These are phyloP conservation scores for Lobosporangium transversale DNA, from an alignment of 192 early-diverging fungal species.

Conservation along the genomic window DNA sequence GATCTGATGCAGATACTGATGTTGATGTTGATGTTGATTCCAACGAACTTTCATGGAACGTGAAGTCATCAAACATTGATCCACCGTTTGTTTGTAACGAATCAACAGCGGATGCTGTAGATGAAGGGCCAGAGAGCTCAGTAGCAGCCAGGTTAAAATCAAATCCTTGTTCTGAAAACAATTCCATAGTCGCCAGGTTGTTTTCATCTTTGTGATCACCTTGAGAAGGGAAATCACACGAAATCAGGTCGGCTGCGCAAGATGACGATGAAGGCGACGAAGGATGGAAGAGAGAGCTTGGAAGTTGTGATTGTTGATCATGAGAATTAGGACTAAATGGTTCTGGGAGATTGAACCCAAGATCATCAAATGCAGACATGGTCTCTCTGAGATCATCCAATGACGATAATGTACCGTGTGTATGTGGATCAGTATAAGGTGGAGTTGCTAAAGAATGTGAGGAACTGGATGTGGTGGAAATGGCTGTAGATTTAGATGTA, in stretches of 20 bases:
- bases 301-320: neutral
- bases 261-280: constrained; percentile 7
- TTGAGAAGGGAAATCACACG: neutral
- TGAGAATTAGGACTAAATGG: neutral
- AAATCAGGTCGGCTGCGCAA: neutral
- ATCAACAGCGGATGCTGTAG: neutral
- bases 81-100: neutral
- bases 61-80: neutral
- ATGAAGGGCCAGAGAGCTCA: no score
- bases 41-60: neutral
- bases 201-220: neutral
- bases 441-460: neutral
- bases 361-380: constrained; percentile 1
- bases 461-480: neutral
- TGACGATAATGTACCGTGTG: neutral
- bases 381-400: neutral
- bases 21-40: neutral
- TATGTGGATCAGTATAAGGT: no score
- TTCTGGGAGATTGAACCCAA: neutral
- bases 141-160: constrained; percentile 4
- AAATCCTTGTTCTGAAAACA: constrained; percentile 6
- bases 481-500: neutral
- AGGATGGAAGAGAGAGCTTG: neutral
- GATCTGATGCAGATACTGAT: neutral
- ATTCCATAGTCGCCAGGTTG: neutral